Conservation (phyloP, 768 basidiomycete genomes). For the Tephrocybe sp. region DNA sequence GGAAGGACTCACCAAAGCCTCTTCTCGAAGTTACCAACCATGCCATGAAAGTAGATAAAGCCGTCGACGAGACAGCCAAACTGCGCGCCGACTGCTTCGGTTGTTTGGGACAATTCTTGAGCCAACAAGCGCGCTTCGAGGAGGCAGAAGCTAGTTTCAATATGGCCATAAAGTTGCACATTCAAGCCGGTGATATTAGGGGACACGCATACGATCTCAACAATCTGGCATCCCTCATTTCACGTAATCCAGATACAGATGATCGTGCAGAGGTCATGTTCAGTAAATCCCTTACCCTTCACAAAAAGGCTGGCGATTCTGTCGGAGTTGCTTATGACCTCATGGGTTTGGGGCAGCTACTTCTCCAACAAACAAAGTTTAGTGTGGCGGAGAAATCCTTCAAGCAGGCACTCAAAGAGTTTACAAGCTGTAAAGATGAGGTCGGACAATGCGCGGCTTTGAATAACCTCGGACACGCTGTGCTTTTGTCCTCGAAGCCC, state of each 20-base stretch:
- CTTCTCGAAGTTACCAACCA: not conserved
- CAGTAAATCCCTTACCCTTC: slow-evolving; percentile 15
- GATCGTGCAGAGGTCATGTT: slow-evolving; percentile 17
- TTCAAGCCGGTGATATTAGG: slow-evolving; percentile 16
- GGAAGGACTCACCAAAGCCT: slow-evolving; percentile 4
- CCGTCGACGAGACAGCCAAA: not conserved
- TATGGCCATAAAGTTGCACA: slow-evolving; percentile 21
- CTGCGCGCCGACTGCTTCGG: slow-evolving; percentile 25
- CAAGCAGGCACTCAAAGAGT: slow-evolving; percentile 16
- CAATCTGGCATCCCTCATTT: slow-evolving; percentile 22
- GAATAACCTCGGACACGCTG: slow-evolving; percentile 21
- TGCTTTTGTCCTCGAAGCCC: slow-evolving; percentile 16
- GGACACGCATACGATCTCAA: slow-evolving; percentile 27
- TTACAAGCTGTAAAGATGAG: slow-evolving; percentile 15
- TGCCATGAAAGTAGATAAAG: not conserved
- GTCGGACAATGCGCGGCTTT: slow-evolving; percentile 21
- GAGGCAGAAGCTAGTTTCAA: slow-evolving; percentile 22
- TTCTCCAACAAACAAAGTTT: slow-evolving; percentile 14
- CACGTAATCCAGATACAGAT: slow-evolving; percentile 4
- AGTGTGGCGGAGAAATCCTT: too few species aligned
- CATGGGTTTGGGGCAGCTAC: slow-evolving; percentile 21
- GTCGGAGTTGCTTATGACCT: slow-evolving; percentile 23
- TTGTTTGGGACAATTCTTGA: slow-evolving; percentile 25
- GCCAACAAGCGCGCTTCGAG: slow-evolving; percentile 17
- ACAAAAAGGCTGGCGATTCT: slow-evolving; percentile 17